These are phyloP conservation scores for Penicillium fimorum DNA, from an alignment of 495 filamentous ascomycete species.

Conservation along the genomic window DNA sequence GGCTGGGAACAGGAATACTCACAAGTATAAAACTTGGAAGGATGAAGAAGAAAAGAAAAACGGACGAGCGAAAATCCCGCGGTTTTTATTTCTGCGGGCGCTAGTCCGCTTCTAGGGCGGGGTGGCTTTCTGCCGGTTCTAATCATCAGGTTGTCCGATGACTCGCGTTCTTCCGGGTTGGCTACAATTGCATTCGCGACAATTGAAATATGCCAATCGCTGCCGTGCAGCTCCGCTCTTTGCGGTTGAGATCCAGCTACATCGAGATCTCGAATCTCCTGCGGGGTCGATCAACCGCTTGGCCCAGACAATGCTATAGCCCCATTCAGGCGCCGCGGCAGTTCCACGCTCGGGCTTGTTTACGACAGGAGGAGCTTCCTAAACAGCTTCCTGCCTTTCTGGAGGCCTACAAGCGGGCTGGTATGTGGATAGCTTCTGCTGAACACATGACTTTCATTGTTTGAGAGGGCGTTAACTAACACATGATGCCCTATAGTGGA, in stretches of 20 bases:
- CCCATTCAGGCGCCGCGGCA: conserved; percentile 16
- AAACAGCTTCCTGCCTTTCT: conserved; percentile 30
- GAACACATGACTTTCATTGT: too few species aligned
- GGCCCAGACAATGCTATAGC: conserved; percentile 14
- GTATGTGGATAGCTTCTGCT: conserved; percentile 31
- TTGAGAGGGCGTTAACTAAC: conserved; percentile 11
- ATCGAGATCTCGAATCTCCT: conserved; percentile 42
- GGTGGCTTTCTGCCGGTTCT: conserved; percentile 27
- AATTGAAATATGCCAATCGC: conserved; percentile 7
- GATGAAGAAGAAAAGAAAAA: conserved; percentile 70
- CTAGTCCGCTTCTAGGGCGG: conserved; percentile 32
- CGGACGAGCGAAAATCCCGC: conserved; percentile 22
- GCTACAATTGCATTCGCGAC: neutral
- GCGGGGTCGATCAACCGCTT: conserved; percentile 19
- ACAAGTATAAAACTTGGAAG: conserved; percentile 98
- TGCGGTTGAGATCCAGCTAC: conserved; percentile 36
- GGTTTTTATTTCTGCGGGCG: conserved; percentile 20
- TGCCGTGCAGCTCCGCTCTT: conserved; percentile 21
- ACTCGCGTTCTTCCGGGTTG: neutral
- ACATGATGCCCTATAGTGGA: conserved; percentile 38
- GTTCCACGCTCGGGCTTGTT: conserved; percentile 28
- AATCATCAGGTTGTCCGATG: conserved; percentile 18
- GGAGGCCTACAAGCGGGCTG: conserved; percentile 49
- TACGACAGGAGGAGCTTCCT: conserved; percentile 25
- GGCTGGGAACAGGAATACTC: conserved; percentile 41